phyloP scores from a whole-genome alignment of 2,329 filamentous ascomycete genomes.

The Phyllosticta citrichinensis region DNA sequence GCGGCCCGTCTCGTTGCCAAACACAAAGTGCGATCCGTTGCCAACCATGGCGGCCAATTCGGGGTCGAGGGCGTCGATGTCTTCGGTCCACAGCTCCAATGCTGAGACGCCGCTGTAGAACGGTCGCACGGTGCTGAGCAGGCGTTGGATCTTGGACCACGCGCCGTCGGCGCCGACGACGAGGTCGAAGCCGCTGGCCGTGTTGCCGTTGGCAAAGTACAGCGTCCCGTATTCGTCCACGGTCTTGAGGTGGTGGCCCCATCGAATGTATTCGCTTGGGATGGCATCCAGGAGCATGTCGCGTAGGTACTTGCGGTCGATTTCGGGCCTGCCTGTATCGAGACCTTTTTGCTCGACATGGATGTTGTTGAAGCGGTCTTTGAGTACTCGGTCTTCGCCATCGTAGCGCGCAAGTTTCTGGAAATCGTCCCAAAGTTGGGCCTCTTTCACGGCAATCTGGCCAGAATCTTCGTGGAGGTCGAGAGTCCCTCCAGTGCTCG shows the following conservation, averaged over 20 bases:
- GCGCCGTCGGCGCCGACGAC: conserved; percentile 41
- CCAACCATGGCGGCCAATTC: conserved; percentile 38
- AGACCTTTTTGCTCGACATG: conserved; percentile 16
- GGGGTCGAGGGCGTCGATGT: conserved; percentile 34
- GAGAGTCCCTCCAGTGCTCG: conserved; percentile 44
- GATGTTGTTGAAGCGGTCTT: conserved; percentile 28
- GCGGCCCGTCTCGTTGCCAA: conserved; percentile 24
- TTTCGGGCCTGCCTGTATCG: conserved; percentile 38
- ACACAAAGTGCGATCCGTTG: conserved; percentile 4
- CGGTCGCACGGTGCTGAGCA: conserved; percentile 29
- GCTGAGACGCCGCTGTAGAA: conserved; percentile 38
- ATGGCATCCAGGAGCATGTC: conserved; percentile 38
- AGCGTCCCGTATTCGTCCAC: conserved; percentile 4
- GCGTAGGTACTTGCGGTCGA: conserved; percentile 40
- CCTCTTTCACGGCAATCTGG: conserved; percentile 41
- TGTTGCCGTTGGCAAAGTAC: conserved; percentile 1
- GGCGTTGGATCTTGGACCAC: conserved; percentile 30
- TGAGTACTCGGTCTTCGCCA: conserved; percentile 40
- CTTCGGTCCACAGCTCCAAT: conserved; percentile 34
- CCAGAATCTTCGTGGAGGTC: conserved; percentile 45
- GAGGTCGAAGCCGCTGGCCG: conserved; percentile 30
- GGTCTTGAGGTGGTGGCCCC: conserved; percentile 23
- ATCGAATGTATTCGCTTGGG: conserved; percentile 36
- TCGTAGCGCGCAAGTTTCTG: conserved; percentile 42
- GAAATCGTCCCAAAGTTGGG: conserved; percentile 42